Base-by-base conservation (phyloP, 768 basidiomycete species). In the Sistotremastrum niveocremeum region DNA sequence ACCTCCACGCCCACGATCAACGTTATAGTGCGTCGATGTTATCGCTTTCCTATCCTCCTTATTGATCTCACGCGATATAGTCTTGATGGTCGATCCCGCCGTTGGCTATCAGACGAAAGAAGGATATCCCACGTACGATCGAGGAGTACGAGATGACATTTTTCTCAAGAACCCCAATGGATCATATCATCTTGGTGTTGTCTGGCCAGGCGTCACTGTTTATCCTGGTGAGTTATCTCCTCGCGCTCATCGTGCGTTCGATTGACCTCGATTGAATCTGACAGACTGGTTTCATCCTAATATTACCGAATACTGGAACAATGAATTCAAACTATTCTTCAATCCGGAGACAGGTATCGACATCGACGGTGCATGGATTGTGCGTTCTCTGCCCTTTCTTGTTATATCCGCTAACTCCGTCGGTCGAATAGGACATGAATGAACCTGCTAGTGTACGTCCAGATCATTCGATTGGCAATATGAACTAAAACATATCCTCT, bases 41-140 rank as follows among this genome's bases (percentile, higher is more conserved):
- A 9, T 40, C 45, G 6, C 9, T 7, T 39, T 6, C 40, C 8
- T 33, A 34, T 10, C 33, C 31, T 37, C 37, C 36, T 11, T 34
- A 7, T 35, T 32, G 36, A 29, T 39, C 9, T 37, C 10, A 20
- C 38, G 11, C 29, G 36, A 20, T 12, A 8, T 49, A 83, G 79
- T 81, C 31, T 54, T 81, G 36, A 83, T 83, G 82, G 81, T 78
- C 2, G 81, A 84, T 57, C 81, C 81, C 10, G 82, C 81, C 6
- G 68, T 84, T 1, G 77, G 69, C 0, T 74, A 69, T 46, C 52
- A 70, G 4, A 72, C 75, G 0, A 64, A 61, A 12, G 51, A 67
- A 37, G 65, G 57, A 36, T 81, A 81, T 49, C 68, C 59, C 0
- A 57, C 80, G 0, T 83, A 69, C 51, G 65, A 77, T 44, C 68